Base-by-base conservation (phyloP, 192 early-diverging fungal genomes). In the Coemansia sp. region DNA sequence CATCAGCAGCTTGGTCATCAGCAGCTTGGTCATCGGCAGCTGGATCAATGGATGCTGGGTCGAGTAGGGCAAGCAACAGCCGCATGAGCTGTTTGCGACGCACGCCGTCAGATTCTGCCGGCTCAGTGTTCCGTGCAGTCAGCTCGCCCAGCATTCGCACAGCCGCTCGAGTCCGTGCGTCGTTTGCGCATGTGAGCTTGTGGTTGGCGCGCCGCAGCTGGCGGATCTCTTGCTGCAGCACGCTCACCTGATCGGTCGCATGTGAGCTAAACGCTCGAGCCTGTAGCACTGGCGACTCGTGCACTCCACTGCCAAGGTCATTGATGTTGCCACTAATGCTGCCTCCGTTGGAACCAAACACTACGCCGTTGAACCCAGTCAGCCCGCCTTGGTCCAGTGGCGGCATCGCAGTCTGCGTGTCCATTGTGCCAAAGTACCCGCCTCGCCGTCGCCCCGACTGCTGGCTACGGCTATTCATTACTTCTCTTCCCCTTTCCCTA, bases 281-380 rank as follows among this genome's bases (percentile, higher is more conserved):
- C 23, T 62, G 41, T 5, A 50, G 37, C 39, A 15, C 47, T 8
- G 66, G 58, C 23, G 59, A 37, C 1, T 67, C 60, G 63, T 65
- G 55, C 25, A 65, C 52, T 43, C 41, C 41, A n/a, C 41, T 43
- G 41, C 41, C 15, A 10, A 32, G 4, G 25, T 39, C 41, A 19
- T 25, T n/a, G 24, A 43, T 3, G 22, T 52, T 25, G 58, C 41
- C 50, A 23, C 55, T n/a, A n/a, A 43, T 3, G 22, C 38, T 25
- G 58, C 41, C 50, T n/a, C 55, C 60, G 19, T 56, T 64, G 3
- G 66, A 62, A 15, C 67, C 73, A 62, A 72, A 78, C 17, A 66
- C 70, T 2, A 78, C 48, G 17, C 75, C 75, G 66, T 72, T 78
- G 63, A 78, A 73, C 11, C 70, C 76, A 8, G 56, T 37, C 14